These are phyloP conservation scores for Helenozyma rhizophorensis DNA, from an alignment of 805 yeast genomes.

Conservation along the genomic window DNA sequence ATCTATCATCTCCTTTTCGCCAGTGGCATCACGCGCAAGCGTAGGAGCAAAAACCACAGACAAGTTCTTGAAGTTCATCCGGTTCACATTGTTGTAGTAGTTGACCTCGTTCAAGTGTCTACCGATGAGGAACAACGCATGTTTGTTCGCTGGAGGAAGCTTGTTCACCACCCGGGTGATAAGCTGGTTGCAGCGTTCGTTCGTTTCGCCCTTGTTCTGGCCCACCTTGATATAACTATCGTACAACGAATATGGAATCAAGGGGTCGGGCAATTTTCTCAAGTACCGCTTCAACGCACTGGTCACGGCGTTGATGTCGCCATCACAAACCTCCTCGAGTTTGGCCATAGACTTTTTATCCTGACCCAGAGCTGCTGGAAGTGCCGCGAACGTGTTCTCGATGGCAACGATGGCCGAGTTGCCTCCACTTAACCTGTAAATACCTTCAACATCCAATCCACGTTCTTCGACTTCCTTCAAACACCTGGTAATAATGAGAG, in stretches of 20 bases:
- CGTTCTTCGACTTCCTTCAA: conserved; percentile 70
- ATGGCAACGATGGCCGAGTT: conserved; percentile 57
- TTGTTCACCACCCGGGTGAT: conserved; percentile 36
- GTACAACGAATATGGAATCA: conserved; percentile 68
- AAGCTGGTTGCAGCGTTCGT: conserved; percentile 39
- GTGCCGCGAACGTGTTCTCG: conserved; percentile 37
- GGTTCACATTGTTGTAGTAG: conserved; percentile 48
- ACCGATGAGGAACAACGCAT: conserved; percentile 51
- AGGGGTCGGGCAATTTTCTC: conserved; percentile 79
- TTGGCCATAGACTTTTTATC: conserved; percentile 32
- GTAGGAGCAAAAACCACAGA: conserved; percentile 96
- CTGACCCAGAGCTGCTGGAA: conserved; percentile 19
- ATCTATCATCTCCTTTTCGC: conserved; percentile 79
- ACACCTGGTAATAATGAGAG: conserved; percentile 69
- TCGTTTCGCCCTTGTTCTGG: conserved; percentile 17
- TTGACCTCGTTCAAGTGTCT: conserved; percentile 64
- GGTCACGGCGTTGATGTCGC: conserved; percentile 84
- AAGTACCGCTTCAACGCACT: conserved; percentile 84
- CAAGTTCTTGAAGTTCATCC: conserved; percentile 80
- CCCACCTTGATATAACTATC: conserved; percentile 56
- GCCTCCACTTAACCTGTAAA: conserved; percentile 87
- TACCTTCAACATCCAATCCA: conserved; percentile 78
- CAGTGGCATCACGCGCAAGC: conserved; percentile 69
- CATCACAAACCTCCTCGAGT: conserved; percentile 37
- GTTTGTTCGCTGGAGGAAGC: conserved; percentile 67